Percentiles rank a stretch among this genome's conserved stretches.
Conservation (phyloP, 495 filamentous ascomycete species). For the Xylaria grammica region DNA sequence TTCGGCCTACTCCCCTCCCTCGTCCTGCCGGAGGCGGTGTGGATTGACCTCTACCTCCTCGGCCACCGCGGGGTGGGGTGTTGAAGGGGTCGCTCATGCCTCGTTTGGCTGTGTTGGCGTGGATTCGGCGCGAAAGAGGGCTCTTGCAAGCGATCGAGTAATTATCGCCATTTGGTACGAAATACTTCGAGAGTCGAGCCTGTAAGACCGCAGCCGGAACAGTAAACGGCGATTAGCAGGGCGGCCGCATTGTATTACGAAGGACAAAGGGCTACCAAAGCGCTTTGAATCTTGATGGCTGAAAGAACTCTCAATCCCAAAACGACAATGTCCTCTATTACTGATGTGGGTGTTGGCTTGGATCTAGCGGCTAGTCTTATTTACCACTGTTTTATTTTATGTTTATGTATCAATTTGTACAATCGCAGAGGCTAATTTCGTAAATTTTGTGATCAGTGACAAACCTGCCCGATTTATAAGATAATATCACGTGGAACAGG, state of each 20-base stretch:
- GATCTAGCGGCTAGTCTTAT: not conserved
- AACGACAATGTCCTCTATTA: not conserved
- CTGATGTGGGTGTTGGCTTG: not conserved
- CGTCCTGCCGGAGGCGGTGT: not conserved
- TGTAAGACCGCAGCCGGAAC: not conserved
- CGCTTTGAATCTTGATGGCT: not conserved
- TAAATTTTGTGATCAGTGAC: not conserved
- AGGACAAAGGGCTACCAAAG: not conserved
- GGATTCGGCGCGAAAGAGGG: not conserved
- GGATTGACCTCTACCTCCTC: conserved; percentile 1
- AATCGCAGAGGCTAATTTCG: not conserved
- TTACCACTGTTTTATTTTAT: not conserved
- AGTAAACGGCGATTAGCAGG: not conserved
- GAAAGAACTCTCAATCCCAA: not conserved
- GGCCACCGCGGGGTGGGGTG: not conserved
- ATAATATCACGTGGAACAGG: not conserved
- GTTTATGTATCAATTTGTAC: not conserved
- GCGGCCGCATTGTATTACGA: not conserved
- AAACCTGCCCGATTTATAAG: not conserved
- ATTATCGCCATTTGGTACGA: not conserved
- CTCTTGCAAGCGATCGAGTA: not conserved
- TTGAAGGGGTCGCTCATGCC: not conserved
- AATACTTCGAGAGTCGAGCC: not conserved
- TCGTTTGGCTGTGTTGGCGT: not conserved
- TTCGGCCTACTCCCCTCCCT: not conserved